Percentiles rank a stretch among this genome's conserved stretches.
phyloP scores from a whole-genome alignment of 1,284 basidiomycete genomes.

The Moesziomyces sp. region DNA sequence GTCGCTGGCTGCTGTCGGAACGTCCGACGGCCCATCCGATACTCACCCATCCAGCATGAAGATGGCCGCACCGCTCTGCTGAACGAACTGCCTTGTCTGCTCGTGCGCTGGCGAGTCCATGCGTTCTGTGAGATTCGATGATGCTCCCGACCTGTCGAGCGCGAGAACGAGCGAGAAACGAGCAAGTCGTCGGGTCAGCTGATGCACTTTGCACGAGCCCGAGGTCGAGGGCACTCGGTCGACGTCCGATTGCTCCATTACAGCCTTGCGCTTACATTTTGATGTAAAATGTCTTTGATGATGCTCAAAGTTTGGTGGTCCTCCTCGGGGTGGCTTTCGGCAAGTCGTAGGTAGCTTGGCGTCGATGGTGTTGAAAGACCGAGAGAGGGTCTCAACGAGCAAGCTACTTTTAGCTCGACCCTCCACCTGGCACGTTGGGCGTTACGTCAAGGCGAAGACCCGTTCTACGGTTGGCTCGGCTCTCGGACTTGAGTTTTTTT shows the following conservation, averaged over 20 bases:
- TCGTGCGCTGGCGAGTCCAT: slow-evolving; percentile 44
- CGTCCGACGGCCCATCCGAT: neutral
- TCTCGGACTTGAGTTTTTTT: neutral
- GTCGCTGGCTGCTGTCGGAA: neutral
- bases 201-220: too few species aligned
- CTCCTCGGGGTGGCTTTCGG: too few species aligned
- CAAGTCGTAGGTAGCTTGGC: neutral
- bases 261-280: slow-evolving; percentile 2
- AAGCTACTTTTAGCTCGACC: neutral
- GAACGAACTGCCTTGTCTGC: slow-evolving; percentile 30
- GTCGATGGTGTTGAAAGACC: neutral
- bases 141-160: slow-evolving; percentile 33
- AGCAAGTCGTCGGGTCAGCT: too few species aligned
- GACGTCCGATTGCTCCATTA: too few species aligned
- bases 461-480: neutral
- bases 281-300: neutral
- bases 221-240: too few species aligned
- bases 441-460: neutral
- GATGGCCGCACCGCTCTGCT: slow-evolving; percentile 31
- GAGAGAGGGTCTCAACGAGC: neutral
- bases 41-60: slow-evolving; percentile 49
- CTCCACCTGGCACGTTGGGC: neutral
- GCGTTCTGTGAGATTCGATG: slow-evolving; percentile 44
- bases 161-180: too few species aligned
- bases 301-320: neutral